These are phyloP conservation scores for Stephania cephalantha DNA, from an alignment of 164 flowering plant species.

Conservation along the genomic window DNA sequence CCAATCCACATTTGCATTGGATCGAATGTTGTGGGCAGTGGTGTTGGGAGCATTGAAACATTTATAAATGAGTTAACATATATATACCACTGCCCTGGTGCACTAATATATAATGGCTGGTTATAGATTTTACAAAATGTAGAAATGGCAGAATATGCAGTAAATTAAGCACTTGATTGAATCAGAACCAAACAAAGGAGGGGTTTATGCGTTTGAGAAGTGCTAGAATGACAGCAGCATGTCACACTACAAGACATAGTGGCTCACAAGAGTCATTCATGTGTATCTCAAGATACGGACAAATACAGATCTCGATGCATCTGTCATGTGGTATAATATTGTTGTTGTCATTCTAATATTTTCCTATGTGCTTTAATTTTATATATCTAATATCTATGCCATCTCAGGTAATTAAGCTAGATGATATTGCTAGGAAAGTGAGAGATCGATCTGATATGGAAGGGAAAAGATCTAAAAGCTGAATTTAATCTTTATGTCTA, in stretches of 20 bases:
- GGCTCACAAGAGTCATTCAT: too few relatives aligned
- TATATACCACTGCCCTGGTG: too few relatives aligned
- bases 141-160: slow-evolving; percentile 24
- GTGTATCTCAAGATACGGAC: too few relatives aligned
- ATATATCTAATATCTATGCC: slow-evolving; percentile 24
- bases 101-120: slow-evolving; percentile 23
- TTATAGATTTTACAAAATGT: slow-evolving; percentile 26
- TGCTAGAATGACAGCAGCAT: too few relatives aligned
- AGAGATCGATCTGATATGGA: slow-evolving; percentile 16
- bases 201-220: slow-evolving; percentile 18
- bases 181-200: slow-evolving; percentile 25
- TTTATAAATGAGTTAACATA: too few relatives aligned
- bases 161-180: slow-evolving; percentile 16
- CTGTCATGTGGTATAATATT: too few relatives aligned
- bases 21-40: too few relatives aligned
- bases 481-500: neutral
- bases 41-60: too few relatives aligned
- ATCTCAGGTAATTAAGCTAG: slow-evolving; percentile 20
- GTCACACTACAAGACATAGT: too few relatives aligned
- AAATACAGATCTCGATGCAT: too few relatives aligned
- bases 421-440: slow-evolving; percentile 18
- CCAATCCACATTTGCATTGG: too few relatives aligned
- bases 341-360: too few relatives aligned
- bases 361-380: neutral
- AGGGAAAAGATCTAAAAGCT: slow-evolving; percentile 5